These are phyloP conservation scores for Trichaptum fuscoviolaceum DNA, from an alignment of 768 basidiomycete species.

Conservation along the genomic window DNA sequence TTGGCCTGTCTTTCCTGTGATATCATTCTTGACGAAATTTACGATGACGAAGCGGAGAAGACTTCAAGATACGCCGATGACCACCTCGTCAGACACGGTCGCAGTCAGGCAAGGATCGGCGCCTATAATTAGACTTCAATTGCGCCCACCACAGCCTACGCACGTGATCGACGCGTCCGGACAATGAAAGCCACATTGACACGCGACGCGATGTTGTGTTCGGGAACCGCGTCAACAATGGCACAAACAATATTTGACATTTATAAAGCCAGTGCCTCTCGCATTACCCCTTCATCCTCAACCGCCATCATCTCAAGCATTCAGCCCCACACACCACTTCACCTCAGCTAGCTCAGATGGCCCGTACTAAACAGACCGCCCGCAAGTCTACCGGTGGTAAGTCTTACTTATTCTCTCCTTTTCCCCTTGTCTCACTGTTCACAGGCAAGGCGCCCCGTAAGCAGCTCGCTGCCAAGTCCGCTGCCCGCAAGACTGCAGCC, in stretches of 20 bases:
- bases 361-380: slow-evolving; percentile 14
- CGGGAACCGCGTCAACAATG: neutral
- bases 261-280: neutral
- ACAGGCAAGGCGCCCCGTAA: slow-evolving; percentile 57
- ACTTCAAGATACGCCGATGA: neutral
- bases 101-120: neutral
- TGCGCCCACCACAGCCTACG: too few species aligned
- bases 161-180: neutral
- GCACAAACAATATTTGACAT: slow-evolving; percentile 1
- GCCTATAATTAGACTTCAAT: neutral
- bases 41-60: neutral
- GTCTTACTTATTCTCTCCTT: neutral
- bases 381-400: slow-evolving; percentile 12
- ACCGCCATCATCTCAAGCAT: neutral
- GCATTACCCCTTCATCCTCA: neutral
- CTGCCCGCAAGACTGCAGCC: slow-evolving; percentile 52
- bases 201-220: neutral
- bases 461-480: slow-evolving; percentile 54
- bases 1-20: neutral
- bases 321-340: slow-evolving; percentile 3
- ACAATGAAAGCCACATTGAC: neutral
- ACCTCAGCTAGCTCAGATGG: slow-evolving; percentile 5
- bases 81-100: neutral
- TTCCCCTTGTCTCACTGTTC: slow-evolving; percentile 8
- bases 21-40: neutral